phyloP scores from a whole-genome alignment of 352 stramenopile species.

The Elongisporangium prolatum region DNA sequence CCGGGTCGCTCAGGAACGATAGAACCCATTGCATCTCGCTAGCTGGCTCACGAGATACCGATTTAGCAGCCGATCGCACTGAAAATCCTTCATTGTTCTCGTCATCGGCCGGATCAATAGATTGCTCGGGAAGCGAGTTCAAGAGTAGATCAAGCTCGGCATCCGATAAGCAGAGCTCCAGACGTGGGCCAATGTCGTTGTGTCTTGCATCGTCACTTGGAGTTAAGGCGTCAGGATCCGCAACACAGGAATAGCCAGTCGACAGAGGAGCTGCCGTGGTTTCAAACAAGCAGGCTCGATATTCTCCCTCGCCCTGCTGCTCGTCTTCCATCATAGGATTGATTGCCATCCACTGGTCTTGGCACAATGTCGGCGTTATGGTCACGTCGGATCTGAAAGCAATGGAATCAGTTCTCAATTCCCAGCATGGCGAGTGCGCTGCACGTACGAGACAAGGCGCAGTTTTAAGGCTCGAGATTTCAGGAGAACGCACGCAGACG shows the following conservation, averaged over 20 bases:
- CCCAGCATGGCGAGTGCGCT: not conserved
- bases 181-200: conserved; percentile 17
- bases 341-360: conserved; percentile 67
- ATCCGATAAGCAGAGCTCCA: conserved; percentile 57
- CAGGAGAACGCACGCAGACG: conserved; percentile 28
- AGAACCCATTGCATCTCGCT: conserved; percentile 76
- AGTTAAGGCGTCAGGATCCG: not conserved
- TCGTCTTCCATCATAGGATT: conserved; percentile 47
- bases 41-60: not conserved
- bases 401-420: conserved; percentile 2
- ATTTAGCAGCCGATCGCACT: conserved; percentile 4
- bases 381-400: conserved; percentile 14
- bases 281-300: not conserved
- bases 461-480: conserved; percentile 32
- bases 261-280: not conserved
- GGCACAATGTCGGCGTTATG: conserved; percentile 41
- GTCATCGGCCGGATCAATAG: conserved; percentile 1
- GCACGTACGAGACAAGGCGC: conserved; percentile 19
- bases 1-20: conserved; percentile 49
- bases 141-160: conserved; percentile 54
- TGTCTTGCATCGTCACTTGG: conserved; percentile 5
- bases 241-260: not conserved
- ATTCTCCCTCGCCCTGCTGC: not conserved
- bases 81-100: not conserved
- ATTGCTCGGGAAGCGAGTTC: conserved; percentile 20